Base-by-base conservation (phyloP, 768 basidiomycete genomes). In the Psilocybe sp. region DNA sequence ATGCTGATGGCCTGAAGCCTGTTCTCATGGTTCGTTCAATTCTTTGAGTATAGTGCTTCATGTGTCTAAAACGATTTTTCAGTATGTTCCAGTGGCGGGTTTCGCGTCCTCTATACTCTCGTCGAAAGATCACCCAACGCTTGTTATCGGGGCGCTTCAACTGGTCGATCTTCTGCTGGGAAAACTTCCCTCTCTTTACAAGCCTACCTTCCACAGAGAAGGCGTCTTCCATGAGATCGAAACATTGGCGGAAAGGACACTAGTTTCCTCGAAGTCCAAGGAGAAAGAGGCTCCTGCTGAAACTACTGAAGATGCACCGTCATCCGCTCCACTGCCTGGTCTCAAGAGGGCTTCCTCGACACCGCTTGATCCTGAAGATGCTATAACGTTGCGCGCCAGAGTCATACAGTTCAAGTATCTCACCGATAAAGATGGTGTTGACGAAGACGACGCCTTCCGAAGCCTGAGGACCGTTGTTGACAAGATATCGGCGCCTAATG, bases 191-290 rank as follows among this genome's bases (percentile, higher is more conserved):
- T 72, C 82, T 11, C 78, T 92, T 45, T 98, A 97, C 69, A 85
- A 84, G 61, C 88, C 92, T 14, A 84, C 87, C 0, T 93, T 98
- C 77, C 84, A 91, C 16, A 79, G 95, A 23, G 96, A 99, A 69
- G 97, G 97, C 8, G 97, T 98, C 23, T 85, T 97, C 66, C 90
- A 98, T 67, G 97, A 98, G 65, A 84, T 99, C 34, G 93, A 94
- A 56, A 65, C 72, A 8, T 71, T 95, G 23, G 87, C 92, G 6
- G 76, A 76, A 11, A 80, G 86, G 44, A 62, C 77, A 7, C 71
- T 96, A 33, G 72, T 78, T 4, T 74, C 67, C 9, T 64, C 69
- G n/a, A 78, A 76, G 55, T 59, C 67, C 3, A 87, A 84, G 53
- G 78, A 78, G 1, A 76, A 75, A 57, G 72, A 75, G n/a, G 65